phyloP scores from a whole-genome alignment of 1,284 basidiomycete genomes.

The Moesziomyces parantarcticus region DNA sequence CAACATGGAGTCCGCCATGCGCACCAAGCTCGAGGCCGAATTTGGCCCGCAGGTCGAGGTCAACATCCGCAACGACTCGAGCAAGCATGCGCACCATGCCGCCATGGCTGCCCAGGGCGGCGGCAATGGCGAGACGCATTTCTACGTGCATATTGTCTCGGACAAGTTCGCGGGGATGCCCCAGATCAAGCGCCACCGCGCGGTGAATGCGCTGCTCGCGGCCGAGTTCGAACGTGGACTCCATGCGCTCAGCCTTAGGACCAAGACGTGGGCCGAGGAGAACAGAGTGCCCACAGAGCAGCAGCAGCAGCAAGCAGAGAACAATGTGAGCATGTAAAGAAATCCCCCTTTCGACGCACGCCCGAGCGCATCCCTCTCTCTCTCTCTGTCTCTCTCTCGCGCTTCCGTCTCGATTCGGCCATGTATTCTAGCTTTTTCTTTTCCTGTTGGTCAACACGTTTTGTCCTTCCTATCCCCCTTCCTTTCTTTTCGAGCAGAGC shows the following conservation, averaged over 20 bases:
- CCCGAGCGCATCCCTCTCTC: not conserved
- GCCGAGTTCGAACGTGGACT: conserved; percentile 62
- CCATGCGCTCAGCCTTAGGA: conserved; percentile 61
- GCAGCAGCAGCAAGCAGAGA: conserved; percentile 1
- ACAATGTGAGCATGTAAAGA: conserved; percentile 39
- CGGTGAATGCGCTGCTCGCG: conserved; percentile 57
- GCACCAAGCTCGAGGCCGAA: conserved; percentile 43
- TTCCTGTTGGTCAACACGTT: not conserved
- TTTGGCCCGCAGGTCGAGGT: conserved; percentile 48
- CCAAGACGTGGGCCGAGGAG: conserved; percentile 62
- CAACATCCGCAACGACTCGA: conserved; percentile 59
- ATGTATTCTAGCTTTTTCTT: conserved; percentile 1
- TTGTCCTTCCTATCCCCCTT: not conserved
- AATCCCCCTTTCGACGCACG: no score
- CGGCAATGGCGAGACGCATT: conserved; percentile 66
- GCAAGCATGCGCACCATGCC: conserved; percentile 66
- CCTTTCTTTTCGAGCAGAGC: not conserved
- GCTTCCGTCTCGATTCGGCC: not conserved
- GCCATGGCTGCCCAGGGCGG: conserved; percentile 67
- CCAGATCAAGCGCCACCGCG: conserved; percentile 62
- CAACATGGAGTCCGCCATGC: conserved; percentile 53
- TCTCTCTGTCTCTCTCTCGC: not conserved
- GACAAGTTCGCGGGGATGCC: conserved; percentile 61
- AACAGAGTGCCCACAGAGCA: conserved; percentile 12
- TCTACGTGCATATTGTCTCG: conserved; percentile 64